Base-by-base conservation (phyloP, 2,329 filamentous ascomycete species). In the Arthrobotrys megalospora region DNA sequence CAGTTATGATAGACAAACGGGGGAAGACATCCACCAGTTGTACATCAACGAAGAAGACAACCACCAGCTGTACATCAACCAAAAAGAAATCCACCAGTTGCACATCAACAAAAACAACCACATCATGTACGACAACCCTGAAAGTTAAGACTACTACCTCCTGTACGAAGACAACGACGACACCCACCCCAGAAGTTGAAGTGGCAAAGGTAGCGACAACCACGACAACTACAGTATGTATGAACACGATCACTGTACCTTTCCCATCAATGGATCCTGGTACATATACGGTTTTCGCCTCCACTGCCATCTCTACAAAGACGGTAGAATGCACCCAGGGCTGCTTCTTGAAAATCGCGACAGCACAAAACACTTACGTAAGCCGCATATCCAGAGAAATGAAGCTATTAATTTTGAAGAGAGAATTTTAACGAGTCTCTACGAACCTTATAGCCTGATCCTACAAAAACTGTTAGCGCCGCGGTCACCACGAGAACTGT, bases 1-100 rank as follows among this genome's bases (percentile, higher is more conserved):
- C 55, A 4, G 55, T 60, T n/a, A 60, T 60, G 55, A 60, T 60
- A 43, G 55, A 60, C 12, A 60, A 60, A 6, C 55, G 34, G 14
- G 36, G 6, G 41, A 45, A 45, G 41, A 45, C 41, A 45, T 45
- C 41, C 4, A 45, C 41, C 6, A 45, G 12, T 16, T 45, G 41
- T 16, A 45, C 41, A 45, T 14, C 55, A 8, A 24, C 19, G 6
- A 48, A 48, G 45, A 21, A 21, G 4, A 43, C 21, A 60, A n/a
- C 55, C 11, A 43, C 55, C 1, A 43, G 12, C 11, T 60, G 36
- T n/a, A 43, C 36, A 32, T 41, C 55, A 1, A 24, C 34, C 0
- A 38, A 58, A 32, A 60, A 10, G 4, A 34, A 34, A 53, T n/a
- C 50, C 50, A 34, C 24, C 2, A 53, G 19, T 32, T 53, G 50